A percentile compares a stretch with the other conserved stretches of the same genome.
These are phyloP conservation scores for Chaetoceros tenuissimus DNA, from an alignment of 108 stramenopile species.

Conservation along the genomic window DNA sequence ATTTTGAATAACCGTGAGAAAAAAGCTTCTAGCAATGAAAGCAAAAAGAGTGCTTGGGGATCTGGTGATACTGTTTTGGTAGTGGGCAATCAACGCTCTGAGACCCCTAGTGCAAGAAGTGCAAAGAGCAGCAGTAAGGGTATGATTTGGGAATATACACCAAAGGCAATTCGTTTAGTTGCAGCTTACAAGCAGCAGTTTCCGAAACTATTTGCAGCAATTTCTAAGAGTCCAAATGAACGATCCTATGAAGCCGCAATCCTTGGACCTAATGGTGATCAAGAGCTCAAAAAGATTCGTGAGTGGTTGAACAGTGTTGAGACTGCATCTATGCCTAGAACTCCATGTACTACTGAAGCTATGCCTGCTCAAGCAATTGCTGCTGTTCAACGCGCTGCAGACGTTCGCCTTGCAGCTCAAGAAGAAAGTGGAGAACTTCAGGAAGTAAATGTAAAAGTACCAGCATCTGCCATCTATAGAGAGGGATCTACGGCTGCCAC, in stretches of 20 bases:
- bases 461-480: constrained; percentile 57
- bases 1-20: constrained; percentile 11
- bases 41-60: constrained; percentile 56
- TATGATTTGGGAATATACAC: constrained; percentile 90
- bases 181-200: constrained; percentile 83
- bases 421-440: constrained; percentile 66
- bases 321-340: constrained; percentile 84
- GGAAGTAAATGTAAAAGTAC: constrained; percentile 76
- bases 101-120: constrained; percentile 7
- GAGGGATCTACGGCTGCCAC: constrained; percentile 70
- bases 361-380: constrained; percentile 84
- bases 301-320: constrained; percentile 84
- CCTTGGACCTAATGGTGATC: constrained; percentile 66
- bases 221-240: constrained; percentile 70
- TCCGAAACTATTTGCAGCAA: constrained; percentile 79
- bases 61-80: constrained; percentile 78
- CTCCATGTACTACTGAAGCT: constrained; percentile 79
- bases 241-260: constrained; percentile 75
- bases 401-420: constrained; percentile 63
- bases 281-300: constrained; percentile 49
- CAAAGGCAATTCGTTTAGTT: constrained; percentile 84
- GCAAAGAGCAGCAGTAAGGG: constrained; percentile 31
- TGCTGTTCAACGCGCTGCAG: constrained; percentile 90
- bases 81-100: constrained; percentile 55
- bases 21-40: constrained; percentile 20